Base-by-base conservation (phyloP, 495 filamentous ascomycete species). In the Penicillium daleae region DNA sequence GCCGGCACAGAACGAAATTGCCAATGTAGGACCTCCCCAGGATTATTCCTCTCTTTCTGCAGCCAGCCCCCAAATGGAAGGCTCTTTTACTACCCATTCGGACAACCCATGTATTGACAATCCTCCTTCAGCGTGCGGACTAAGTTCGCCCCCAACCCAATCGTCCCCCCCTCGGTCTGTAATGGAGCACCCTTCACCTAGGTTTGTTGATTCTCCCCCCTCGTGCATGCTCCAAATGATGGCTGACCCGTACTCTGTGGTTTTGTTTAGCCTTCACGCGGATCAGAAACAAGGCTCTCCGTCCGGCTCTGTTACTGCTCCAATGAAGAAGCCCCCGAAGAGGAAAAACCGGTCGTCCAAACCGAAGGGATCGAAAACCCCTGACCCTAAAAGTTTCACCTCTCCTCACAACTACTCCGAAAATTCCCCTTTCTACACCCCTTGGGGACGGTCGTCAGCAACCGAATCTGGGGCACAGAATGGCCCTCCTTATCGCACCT, bases 41-140 rank as follows among this genome's bases (percentile, higher is more conserved):
- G 74, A 80, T 53, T 74, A 80, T 35, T 52, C 10, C 21, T 32
- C 27, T 21, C 49, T 53, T 32, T 44, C 46, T 13, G 48, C 53
- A 48, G 27, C 21, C 24, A 24, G 44, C 32, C 37, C 33, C 27
- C 37, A 33, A 21, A 12, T 31, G 42, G 39, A 37, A 31, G 22
- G 26, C 19, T 27, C 49, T 58, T 24, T 13, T 17, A 57, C 29
- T 53, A 17, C n/a, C 57, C 32, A 24, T 29, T 33, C 85, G 66
- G 83, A 82, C 40, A 81, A 83, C 67, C 79, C 83, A 59, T 80
- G 78, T 56, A 82, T 87, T 76, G 81, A 90, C 74, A 71, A 74
- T 58, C 59, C 9, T 57, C 15, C 50, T 59, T 65, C 71, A 80
- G 76, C 73, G 71, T 57, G 71, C 57, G 58, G 70, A 76, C 35